Base-by-base conservation (phyloP, 176 grass and related monocot species). In the Triticum monococcum region DNA sequence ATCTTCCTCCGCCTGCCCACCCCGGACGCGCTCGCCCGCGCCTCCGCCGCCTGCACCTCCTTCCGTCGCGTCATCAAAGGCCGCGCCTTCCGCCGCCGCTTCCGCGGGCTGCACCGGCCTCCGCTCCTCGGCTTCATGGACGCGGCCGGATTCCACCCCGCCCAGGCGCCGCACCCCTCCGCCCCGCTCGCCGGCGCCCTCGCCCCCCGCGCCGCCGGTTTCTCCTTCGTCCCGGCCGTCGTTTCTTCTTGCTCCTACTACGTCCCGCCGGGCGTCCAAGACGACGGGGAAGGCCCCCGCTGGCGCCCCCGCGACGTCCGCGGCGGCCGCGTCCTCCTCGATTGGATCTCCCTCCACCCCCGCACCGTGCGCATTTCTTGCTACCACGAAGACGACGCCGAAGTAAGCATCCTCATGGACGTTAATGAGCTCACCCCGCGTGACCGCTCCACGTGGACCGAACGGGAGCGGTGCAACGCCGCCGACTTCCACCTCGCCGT, bases 281-380 rank as follows among this genome's bases (percentile, higher is more conserved):
- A 7, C 64, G 5, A 66, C 64, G 12, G 28, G 12, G 12, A 31
- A 66, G 12, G 26, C 26, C 64, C 64, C 16, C 26, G 3, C 12
- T 37, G 28, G 33, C 0, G 0, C 64, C 9, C 3, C 18, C 35
- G 41, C 43, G 2, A 2, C 18, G 13, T 9, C 30, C 12, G 43
- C 16, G 61, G 82, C 12, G 45, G 38, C 62, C 62, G 79, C 26
- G 24, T 80, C 38, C 78, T 80, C 60, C 78, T 80, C 61, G 77
- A 63, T 2, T 66, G 64, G 26, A 14, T 66, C 26, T 66, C 26
- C 12, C 64, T 66, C 64, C 64, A 66, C 26, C 26, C 64, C 20
- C 64, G 64, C 64, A 0, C 2, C 64, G 64, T 66, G 12, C 64
- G 12, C 64, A 17, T 30, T 5, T 31, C 12, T 25, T 13, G 64